Evolutionary conservation across 2,329 filamentous ascomycete genomes (phyloP), one percentile per base, ranked within the genome.

Genomic region (Claviceps lovelessii): DNA sequence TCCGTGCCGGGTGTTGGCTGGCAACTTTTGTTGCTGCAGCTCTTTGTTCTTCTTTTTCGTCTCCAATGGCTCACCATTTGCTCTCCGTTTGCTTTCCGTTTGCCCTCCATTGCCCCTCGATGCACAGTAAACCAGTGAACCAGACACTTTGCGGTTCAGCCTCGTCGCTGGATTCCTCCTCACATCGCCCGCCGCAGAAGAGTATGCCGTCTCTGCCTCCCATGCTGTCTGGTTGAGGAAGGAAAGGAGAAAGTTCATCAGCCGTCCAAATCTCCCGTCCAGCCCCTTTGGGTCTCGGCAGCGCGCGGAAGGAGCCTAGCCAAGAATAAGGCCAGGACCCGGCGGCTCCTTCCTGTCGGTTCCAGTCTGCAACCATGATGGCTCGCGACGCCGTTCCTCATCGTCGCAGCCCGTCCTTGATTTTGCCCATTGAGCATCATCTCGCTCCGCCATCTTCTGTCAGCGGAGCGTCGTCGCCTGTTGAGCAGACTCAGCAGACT

Each of bases 321-420:
- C 13, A 48, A 9, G n/a, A 45, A n/a, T 9, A 47, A 17, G 33
- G 29, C 3, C 28, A 5, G 46, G 17, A 29, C 23, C 23, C 23
- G 23, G 23, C 17, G 31, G 29, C 29, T 19, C 29, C 46, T 19
- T 33, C 29, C 29, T 35, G 4, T 35, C 46, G n/a, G 15, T 51
- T 13, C 33, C 9, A 33, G 33, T 33, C 28, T 42, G 37, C 28
- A 33, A 33, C 28, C 49, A 33, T 33, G 17, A 44, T 42, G 49
- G 15, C 37, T 17, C 49, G 10, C 13, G 60, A 63, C 15, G 37
- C 35, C 23, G 17, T 17, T 11, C 13, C 15, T 41, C 19, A 29
- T 41, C 35, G 37, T 19, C 49, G 44, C 15, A 39, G 37, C 49
- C 49, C 49, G 17, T 42, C 39, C 39, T 42, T 33, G 28, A 19